Percentiles rank a stretch among this genome's conserved stretches.
Conservation (phyloP, 2,329 filamentous ascomycete genomes). For the Calonectria leucothoes region DNA sequence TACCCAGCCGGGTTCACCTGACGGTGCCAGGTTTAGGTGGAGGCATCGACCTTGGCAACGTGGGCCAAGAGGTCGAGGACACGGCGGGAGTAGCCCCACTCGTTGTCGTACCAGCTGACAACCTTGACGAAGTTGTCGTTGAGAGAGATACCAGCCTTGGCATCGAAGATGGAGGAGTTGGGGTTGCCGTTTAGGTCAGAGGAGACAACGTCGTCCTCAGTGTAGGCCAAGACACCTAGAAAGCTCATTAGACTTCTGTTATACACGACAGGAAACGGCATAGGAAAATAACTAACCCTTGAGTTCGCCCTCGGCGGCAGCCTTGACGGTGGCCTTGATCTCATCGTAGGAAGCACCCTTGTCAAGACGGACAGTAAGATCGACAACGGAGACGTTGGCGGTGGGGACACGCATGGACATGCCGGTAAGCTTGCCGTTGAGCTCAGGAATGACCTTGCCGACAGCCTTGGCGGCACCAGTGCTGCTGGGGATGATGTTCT, state of each 20-base stretch:
- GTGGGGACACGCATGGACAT: constrained; percentile 99
- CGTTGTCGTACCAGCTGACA: constrained; percentile 98
- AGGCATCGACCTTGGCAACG: constrained; percentile 80
- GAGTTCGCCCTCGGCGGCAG: constrained; percentile 82
- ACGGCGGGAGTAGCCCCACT: constrained; percentile 99
- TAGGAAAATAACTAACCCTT: constrained; percentile 74
- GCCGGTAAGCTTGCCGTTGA: constrained; percentile 99
- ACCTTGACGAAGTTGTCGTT: constrained; percentile 99
- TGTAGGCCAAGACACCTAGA: constrained; percentile 88
- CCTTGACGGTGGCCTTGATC: constrained; percentile 94
- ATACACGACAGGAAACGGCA: neutral
- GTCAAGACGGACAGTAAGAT: constrained; percentile 93
- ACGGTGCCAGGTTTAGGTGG: constrained; percentile 64
- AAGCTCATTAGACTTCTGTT: constrained; percentile 22
- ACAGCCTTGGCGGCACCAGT: constrained; percentile 99
- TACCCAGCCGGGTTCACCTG: too few species aligned
- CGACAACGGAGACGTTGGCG: constrained; percentile 98
- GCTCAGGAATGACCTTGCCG: constrained; percentile 97
- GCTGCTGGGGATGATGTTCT: constrained; percentile 99
- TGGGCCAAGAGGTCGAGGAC: constrained; percentile 85
- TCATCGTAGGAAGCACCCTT: constrained; percentile 89
- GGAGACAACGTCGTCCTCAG: constrained; percentile 97
- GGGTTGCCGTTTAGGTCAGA: constrained; percentile 92
- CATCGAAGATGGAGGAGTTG: constrained; percentile 98
- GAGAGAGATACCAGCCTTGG: constrained; percentile 98